These are phyloP conservation scores for Stellera chamaejasme DNA, from an alignment of 345 rosid genomes.

Conservation along the genomic window DNA sequence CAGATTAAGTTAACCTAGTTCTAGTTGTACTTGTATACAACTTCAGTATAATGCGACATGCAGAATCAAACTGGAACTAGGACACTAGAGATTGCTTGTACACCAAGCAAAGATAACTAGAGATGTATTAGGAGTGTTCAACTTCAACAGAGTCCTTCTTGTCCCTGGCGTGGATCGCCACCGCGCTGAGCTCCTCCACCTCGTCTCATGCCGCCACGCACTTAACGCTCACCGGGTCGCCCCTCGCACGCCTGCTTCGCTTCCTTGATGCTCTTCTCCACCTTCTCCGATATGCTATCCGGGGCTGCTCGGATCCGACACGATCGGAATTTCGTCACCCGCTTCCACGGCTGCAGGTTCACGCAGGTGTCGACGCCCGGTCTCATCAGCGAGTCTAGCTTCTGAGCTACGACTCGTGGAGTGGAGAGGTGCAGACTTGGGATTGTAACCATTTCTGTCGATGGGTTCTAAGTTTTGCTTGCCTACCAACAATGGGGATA, in stretches of 20 bases:
- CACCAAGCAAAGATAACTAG: too few relatives aligned
- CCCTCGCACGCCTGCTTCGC: conserved; percentile 75
- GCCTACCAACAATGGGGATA: background rate
- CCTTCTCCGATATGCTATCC: conserved; percentile 60
- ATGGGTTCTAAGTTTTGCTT: background rate
- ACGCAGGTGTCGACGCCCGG: conserved; percentile 12
- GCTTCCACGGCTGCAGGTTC: conserved; percentile 43
- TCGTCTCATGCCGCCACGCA: conserved; percentile 99
- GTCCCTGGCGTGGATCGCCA: conserved; percentile 88
- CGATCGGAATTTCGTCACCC: conserved; percentile 14
- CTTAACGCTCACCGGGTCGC: conserved; percentile 85
- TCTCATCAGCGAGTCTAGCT: conserved; percentile 21
- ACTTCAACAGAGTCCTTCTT: conserved; percentile 56
- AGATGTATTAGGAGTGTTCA: too few relatives aligned
- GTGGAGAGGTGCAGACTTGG: conserved; percentile 38
- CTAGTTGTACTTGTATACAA: too few relatives aligned
- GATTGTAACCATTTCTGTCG: conserved; percentile 43
- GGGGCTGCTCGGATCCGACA: conserved; percentile 59
- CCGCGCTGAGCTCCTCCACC: conserved; percentile 99
- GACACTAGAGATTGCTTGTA: too few relatives aligned
- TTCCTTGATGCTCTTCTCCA: conserved; percentile 71
- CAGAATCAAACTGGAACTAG: too few relatives aligned
- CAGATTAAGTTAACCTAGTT: too few relatives aligned
- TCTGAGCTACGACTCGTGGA: conserved; percentile 29
- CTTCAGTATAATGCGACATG: too few relatives aligned